Conservation (phyloP, 2,329 filamentous ascomycete genomes). For the Hypocrella siamensis region DNA sequence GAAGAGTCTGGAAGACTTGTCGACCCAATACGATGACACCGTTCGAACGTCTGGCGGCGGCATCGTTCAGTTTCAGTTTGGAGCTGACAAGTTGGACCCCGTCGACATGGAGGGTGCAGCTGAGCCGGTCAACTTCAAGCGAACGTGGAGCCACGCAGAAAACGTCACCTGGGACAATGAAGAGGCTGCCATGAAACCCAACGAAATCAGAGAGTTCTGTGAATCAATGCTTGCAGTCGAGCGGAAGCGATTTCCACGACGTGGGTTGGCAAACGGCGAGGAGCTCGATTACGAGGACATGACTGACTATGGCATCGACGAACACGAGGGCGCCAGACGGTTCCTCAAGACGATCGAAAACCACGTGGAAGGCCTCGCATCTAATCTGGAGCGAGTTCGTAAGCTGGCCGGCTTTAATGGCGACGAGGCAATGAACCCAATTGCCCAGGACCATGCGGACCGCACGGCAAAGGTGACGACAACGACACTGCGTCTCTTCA, state of each 20-base stretch:
- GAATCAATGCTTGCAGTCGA: slow-evolving; percentile 52
- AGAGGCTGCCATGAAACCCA: slow-evolving; percentile 57
- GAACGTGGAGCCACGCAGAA: slow-evolving; percentile 75
- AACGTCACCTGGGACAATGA: slow-evolving; percentile 63
- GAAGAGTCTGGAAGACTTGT: slow-evolving; percentile 94
- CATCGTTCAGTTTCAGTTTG: slow-evolving; percentile 94
- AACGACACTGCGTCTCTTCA: slow-evolving; percentile 58
- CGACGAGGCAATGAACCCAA: slow-evolving; percentile 7
- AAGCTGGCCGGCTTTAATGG: slow-evolving; percentile 32
- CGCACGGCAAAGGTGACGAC: slow-evolving; percentile 73
- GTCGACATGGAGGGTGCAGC: slow-evolving; percentile 95
- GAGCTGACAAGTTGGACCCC: slow-evolving; percentile 87
- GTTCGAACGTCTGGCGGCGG: slow-evolving; percentile 79
- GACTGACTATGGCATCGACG: slow-evolving; percentile 54
- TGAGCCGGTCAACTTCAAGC: slow-evolving; percentile 79
- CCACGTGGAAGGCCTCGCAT: slow-evolving; percentile 49
- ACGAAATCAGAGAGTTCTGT: slow-evolving; percentile 56
- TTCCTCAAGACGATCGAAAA: slow-evolving; percentile 68
- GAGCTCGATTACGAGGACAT: slow-evolving; percentile 54
- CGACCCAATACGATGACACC: slow-evolving; percentile 84
- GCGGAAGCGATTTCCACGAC: slow-evolving; percentile 45
- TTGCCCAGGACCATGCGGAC: slow-evolving; percentile 33
- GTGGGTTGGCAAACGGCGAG: slow-evolving; percentile 40
- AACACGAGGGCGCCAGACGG: slow-evolving; percentile 66
- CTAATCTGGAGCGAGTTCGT: slow-evolving; percentile 41